Percentiles rank a stretch among this genome's conserved stretches.
These are phyloP conservation scores for Fusarium papillatum DNA, from an alignment of 2,329 filamentous ascomycete genomes.

Conservation along the genomic window DNA sequence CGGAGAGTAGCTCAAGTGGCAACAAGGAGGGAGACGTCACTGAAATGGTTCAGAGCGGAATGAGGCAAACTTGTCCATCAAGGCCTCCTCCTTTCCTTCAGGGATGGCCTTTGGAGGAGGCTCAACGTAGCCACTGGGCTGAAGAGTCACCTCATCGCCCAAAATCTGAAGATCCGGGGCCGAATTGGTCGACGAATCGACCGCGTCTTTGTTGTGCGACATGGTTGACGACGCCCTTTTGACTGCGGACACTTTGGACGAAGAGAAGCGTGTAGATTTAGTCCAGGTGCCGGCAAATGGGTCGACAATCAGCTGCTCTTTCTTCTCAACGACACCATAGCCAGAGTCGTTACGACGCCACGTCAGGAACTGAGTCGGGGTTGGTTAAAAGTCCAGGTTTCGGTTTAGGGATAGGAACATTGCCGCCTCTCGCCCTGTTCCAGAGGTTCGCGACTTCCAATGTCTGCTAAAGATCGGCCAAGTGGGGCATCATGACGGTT, in stretches of 20 bases:
- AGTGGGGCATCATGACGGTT: slow-evolving; percentile 36
- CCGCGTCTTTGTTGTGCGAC: slow-evolving; percentile 46
- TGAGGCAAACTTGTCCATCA: slow-evolving; percentile 87
- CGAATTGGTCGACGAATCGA: slow-evolving; percentile 55
- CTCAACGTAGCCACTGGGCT: slow-evolving; percentile 78
- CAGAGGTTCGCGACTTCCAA: slow-evolving; percentile 17
- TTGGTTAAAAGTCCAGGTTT: slow-evolving; percentile 21
- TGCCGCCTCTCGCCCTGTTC: slow-evolving; percentile 16
- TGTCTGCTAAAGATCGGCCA: slow-evolving; percentile 35
- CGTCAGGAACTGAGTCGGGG: slow-evolving; percentile 13
- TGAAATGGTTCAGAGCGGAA: slow-evolving; percentile 81
- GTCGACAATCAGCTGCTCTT: slow-evolving; percentile 32
- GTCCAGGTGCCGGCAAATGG: slow-evolving; percentile 19
- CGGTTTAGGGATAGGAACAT: slow-evolving; percentile 17
- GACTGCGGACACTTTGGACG: slow-evolving; percentile 7
- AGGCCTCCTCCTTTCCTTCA: slow-evolving; percentile 73
- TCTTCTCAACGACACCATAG: slow-evolving; percentile 37
- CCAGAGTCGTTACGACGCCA: slow-evolving; percentile 24
- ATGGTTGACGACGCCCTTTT: slow-evolving; percentile 38
- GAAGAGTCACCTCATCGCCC: slow-evolving; percentile 80
- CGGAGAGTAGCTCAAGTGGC: not conserved
- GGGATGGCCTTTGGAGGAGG: slow-evolving; percentile 55
- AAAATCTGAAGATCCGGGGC: slow-evolving; percentile 85
- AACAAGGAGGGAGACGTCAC: slow-evolving; percentile 50
- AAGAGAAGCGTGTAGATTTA: slow-evolving; percentile 18